Evolutionary conservation across 139 green algal genomes (phyloP), one percentile per base, ranked within the genome.

Genomic region (Tetradesmus lagerheimii): DNA sequence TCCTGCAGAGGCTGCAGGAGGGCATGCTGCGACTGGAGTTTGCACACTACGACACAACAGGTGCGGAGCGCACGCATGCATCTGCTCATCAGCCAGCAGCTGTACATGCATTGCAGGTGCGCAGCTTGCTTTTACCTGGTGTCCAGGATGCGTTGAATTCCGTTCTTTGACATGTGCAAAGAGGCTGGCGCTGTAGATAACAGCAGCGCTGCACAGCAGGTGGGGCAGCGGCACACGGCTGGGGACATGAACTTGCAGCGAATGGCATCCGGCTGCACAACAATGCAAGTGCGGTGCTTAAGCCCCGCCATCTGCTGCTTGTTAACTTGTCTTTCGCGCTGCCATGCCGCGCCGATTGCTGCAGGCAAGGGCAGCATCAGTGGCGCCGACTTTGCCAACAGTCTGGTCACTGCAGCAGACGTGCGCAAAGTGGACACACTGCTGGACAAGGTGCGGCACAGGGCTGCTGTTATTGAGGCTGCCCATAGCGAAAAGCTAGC

Each of bases 1-100:
- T 97, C 85, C 81, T 96, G 14, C 23, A 41, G 2, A 89, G 91
- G 57, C 89, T 97, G 84, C 92, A 96, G 31, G 41, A 91, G 11
- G 94, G 95, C 90, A 84, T 97, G 34, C 39, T 95, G 25, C 88
- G 92, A 4, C 92, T 98, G 67, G 96, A 98, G 91, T 98, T 97
- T 80, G 35, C 80, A 23, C 93, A 97, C 89, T 98, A 98, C 80
- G 88, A 91, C 67, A 37, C 16, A 9, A 78, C 81, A 50, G 23
- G 87, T 50, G 45, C 57, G 57, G 12, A 62, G 47, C 47, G 20
- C 47, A 18, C 12, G 47, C 1, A 20, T 14, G 47, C 47, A 62
- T n/a, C n/a, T n/a, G 47, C 47, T 62, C 47, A 14, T 20, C 1
- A 62, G 47, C 20, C 12, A 62, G 47, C 47, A 62, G n/a, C n/a